These are phyloP conservation scores for Clitopilus hobsonii DNA, from an alignment of 768 basidiomycete species.

Conservation along the genomic window DNA sequence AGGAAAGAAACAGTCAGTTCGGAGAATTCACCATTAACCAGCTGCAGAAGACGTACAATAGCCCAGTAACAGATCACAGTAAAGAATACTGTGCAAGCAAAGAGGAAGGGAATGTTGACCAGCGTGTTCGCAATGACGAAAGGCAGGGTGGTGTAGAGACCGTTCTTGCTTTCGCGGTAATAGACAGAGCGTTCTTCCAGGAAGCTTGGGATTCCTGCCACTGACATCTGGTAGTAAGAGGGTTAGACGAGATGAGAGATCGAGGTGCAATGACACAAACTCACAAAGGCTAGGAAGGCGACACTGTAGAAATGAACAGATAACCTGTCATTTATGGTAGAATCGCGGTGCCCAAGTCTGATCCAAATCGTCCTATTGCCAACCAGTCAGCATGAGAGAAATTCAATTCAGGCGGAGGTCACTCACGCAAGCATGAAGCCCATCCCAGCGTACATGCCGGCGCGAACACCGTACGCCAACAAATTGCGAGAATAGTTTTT, in stretches of 20 bases:
- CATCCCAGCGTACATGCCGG: constrained; percentile 53
- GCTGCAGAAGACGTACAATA: constrained; percentile 26
- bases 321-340: constrained; percentile 41
- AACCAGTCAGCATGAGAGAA: constrained; percentile 15
- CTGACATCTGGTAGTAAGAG: constrained; percentile 37
- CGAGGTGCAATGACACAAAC: constrained; percentile 8
- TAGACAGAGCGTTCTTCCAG: constrained; percentile 57
- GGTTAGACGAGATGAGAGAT: background rate
- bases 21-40: background rate
- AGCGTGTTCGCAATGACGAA: constrained; percentile 53
- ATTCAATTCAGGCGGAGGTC: background rate
- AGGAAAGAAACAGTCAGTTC: background rate
- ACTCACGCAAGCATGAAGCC: constrained; percentile 40
- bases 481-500: constrained; percentile 51
- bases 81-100: constrained; percentile 43
- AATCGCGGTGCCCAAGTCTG: constrained; percentile 30
- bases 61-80: constrained; percentile 48
- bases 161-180: constrained; percentile 52
- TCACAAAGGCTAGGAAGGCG: constrained; percentile 46
- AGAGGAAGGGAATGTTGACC: constrained; percentile 50
- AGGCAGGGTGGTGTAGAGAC: constrained; percentile 47
- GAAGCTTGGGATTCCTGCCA: constrained; percentile 56
- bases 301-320: constrained; percentile 55
- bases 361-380: constrained; percentile 48
- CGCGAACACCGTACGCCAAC: constrained; percentile 52